Evolutionary conservation across 2,329 filamentous ascomycete genomes (phyloP).

Genomic region (Aureobasidium pullulans): DNA sequence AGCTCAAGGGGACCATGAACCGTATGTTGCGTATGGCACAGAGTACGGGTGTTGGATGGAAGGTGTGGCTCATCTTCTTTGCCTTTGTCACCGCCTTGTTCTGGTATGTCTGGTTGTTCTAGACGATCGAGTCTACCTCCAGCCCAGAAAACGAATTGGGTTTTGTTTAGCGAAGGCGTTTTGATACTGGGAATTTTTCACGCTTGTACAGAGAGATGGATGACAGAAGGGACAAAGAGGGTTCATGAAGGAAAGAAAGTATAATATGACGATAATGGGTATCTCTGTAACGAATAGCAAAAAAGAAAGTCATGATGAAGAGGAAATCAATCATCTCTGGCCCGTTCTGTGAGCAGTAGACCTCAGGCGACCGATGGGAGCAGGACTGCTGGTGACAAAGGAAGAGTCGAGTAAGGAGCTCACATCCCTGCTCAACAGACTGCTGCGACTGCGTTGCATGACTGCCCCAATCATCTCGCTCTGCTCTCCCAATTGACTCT

Average conservation of each 20-base stretch:
- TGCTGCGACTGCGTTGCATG: slow-evolving; percentile 17
- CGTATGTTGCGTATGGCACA: slow-evolving; percentile 95
- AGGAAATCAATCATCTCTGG: slow-evolving; percentile 6
- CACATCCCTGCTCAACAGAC: slow-evolving; percentile 27
- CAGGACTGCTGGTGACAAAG: slow-evolving; percentile 29
- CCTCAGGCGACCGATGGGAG: slow-evolving; percentile 17
- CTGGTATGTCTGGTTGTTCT: slow-evolving; percentile 79
- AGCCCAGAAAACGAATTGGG: neutral
- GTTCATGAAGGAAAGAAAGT: neutral
- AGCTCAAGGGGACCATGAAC: slow-evolving; percentile 88
- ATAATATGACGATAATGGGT: slow-evolving; percentile 8
- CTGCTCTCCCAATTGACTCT: slow-evolving; percentile 19
- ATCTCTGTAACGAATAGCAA: slow-evolving; percentile 9
- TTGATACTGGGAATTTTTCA: neutral
- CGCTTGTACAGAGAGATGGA: neutral
- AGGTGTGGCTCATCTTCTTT: slow-evolving; percentile 87
- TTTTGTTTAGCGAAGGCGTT: slow-evolving; percentile 7
- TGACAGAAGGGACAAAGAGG: neutral
- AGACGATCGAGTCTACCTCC: neutral
- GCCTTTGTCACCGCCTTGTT: slow-evolving; percentile 74
- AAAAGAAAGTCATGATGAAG: neutral
- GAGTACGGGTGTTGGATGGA: slow-evolving; percentile 91
- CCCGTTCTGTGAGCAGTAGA: neutral
- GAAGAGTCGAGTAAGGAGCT: slow-evolving; percentile 31
- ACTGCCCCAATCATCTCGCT: neutral